Conservation (phyloP, 1,284 basidiomycete species). For the Ustilago bromivora region DNA sequence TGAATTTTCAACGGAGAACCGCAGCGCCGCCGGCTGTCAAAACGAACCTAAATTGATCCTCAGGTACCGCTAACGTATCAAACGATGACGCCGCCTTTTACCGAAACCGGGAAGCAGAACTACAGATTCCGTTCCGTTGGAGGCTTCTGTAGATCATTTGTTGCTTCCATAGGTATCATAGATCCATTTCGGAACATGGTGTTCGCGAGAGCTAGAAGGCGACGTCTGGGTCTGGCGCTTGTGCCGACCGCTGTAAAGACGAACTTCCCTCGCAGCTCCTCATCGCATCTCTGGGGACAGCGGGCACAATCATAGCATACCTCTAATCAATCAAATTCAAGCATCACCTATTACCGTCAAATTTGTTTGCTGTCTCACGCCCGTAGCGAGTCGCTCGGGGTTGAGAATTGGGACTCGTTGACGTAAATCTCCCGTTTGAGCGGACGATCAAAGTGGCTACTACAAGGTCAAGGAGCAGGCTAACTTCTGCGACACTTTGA, state of each 20-base stretch:
- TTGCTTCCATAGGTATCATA: neutral
- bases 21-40: conserved; percentile 1
- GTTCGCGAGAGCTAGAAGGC: neutral
- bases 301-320: no score
- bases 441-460: conserved; percentile 15
- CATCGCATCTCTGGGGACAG: no score
- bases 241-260: neutral
- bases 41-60: neutral
- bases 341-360: neutral
- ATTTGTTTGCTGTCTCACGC: no score
- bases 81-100: neutral
- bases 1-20: conserved; percentile 3
- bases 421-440: conserved; percentile 1
- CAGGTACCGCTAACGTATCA: neutral
- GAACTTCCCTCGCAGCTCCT: no score
- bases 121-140: neutral
- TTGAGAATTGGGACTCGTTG: neutral
- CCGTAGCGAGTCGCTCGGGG: neutral
- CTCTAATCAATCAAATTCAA: neutral
- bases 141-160: neutral
- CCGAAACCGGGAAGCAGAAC: neutral
- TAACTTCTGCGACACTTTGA: conserved; percentile 22
- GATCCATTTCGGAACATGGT: neutral
- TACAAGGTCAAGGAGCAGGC: conserved; percentile 22
- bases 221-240: conserved; percentile 2